Conservation (phyloP, 2,329 filamentous ascomycete genomes). For the Coniella lustricola region DNA sequence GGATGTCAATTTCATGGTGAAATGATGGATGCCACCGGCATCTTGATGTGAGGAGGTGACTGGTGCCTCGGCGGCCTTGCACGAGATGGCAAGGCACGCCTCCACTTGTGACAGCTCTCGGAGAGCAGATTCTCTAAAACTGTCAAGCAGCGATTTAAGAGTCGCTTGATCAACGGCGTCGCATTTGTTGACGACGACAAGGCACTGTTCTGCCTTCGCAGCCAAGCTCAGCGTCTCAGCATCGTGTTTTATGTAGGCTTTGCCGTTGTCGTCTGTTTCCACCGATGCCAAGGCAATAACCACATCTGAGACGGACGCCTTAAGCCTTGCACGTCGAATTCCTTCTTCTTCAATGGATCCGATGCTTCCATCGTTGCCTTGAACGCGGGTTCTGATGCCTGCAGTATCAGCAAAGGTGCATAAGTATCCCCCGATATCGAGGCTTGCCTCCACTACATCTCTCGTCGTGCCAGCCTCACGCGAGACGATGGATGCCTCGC, state of each 20-base stretch:
- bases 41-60: constrained; percentile 29
- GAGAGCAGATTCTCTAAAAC: constrained; percentile 35
- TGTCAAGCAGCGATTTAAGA: constrained; percentile 31
- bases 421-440: constrained; percentile 84
- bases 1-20: constrained; percentile 60
- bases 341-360: constrained; percentile 81
- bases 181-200: constrained; percentile 58
- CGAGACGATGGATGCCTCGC: constrained; percentile 93
- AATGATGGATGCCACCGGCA: constrained; percentile 58
- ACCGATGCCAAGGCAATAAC: constrained; percentile 75
- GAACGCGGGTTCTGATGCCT: constrained; percentile 57
- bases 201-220: constrained; percentile 36
- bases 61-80: constrained; percentile 47
- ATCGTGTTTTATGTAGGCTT: constrained; percentile 43
- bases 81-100: constrained; percentile 61
- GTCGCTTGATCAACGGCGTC: constrained; percentile 37
- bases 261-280: constrained; percentile 38
- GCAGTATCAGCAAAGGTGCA: constrained; percentile 96
- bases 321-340: constrained; percentile 75
- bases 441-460: constrained; percentile 84
- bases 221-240: constrained; percentile 49
- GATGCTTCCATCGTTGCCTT: constrained; percentile 34
- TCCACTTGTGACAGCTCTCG: constrained; percentile 26
- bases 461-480: constrained; percentile 87
- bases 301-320: constrained; percentile 77